Conservation (phyloP, 108 stramenopile genomes). For the Cyclotella baltica region DNA sequence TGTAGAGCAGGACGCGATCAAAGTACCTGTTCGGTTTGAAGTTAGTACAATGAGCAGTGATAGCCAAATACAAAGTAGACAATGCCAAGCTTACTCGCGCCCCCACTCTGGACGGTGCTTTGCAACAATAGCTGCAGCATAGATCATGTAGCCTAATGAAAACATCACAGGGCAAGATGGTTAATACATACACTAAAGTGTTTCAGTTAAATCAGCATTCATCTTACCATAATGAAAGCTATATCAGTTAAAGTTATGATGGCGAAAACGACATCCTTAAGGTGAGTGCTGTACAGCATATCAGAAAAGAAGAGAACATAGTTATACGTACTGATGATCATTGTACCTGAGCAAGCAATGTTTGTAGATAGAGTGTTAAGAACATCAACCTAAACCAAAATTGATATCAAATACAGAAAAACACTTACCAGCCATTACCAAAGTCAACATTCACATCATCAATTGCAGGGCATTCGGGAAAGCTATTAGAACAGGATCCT, state of each 20-base stretch:
- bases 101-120: slow-evolving; percentile 92
- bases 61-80: too few species aligned
- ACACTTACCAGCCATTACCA: slow-evolving; percentile 72
- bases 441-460: slow-evolving; percentile 89
- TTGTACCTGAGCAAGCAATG: slow-evolving; percentile 3
- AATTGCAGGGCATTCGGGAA: slow-evolving; percentile 87
- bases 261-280: too few species aligned
- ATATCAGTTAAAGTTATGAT: too few species aligned
- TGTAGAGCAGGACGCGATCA: slow-evolving; percentile 83
- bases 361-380: background rate
- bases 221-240: slow-evolving; percentile 32
- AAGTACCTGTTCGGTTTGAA: too few species aligned
- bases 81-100: too few species aligned
- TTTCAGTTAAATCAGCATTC: background rate
- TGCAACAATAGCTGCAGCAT: slow-evolving; percentile 89
- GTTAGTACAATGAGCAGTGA: too few species aligned
- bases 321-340: too few species aligned
- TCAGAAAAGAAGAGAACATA: too few species aligned
- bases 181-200: background rate
- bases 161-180: slow-evolving; percentile 21
- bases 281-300: too few species aligned
- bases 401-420: background rate
- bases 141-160: slow-evolving; percentile 81
- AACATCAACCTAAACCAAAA: background rate
- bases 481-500: slow-evolving; percentile 70